phyloP scores from a whole-genome alignment of 495 filamentous ascomycete genomes.

The Aspergillus bridgeri region DNA sequence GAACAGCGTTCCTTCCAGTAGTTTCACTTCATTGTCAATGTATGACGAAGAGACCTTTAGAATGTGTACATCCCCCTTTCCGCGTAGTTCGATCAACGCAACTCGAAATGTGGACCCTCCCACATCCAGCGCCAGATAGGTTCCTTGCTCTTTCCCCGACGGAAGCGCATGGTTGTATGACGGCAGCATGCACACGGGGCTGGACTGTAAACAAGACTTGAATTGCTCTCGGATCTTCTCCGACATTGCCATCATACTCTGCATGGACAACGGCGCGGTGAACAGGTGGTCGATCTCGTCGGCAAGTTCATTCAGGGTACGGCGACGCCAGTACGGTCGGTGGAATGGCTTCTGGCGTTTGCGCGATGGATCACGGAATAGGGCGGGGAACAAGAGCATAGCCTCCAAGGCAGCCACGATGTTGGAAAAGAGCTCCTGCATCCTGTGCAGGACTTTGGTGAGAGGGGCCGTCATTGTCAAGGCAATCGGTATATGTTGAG shows the following conservation, averaged over 20 bases:
- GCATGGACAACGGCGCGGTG: constrained; percentile 38
- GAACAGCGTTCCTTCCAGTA: constrained; percentile 53
- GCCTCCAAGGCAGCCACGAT: constrained; percentile 48
- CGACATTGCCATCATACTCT: constrained; percentile 53
- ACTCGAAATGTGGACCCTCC: constrained; percentile 66
- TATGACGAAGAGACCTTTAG: constrained; percentile 44
- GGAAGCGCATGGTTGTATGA: constrained; percentile 63
- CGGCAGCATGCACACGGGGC: constrained; percentile 61
- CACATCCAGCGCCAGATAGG: constrained; percentile 61
- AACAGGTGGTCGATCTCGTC: constrained; percentile 50
- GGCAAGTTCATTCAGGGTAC: constrained; percentile 48
- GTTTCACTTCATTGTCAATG: constrained; percentile 54
- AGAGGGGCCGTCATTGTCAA: constrained; percentile 39
- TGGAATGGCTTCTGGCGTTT: constrained; percentile 35
- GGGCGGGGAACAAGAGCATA: constrained; percentile 50
- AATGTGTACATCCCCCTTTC: constrained; percentile 51
- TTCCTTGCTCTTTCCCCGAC: constrained; percentile 56
- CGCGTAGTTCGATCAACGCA: constrained; percentile 56
- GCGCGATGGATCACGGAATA: constrained; percentile 40
- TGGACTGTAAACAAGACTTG: constrained; percentile 47
- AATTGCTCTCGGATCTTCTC: constrained; percentile 58
- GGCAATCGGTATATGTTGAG: neutral
- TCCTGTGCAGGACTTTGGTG: constrained; percentile 44
- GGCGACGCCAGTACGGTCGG: constrained; percentile 40
- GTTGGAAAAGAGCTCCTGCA: constrained; percentile 54